Percentiles rank a stretch among this genome's conserved stretches.
Conservation (phyloP, 345 rosid species). For the Lagerstroemia speciosa region DNA sequence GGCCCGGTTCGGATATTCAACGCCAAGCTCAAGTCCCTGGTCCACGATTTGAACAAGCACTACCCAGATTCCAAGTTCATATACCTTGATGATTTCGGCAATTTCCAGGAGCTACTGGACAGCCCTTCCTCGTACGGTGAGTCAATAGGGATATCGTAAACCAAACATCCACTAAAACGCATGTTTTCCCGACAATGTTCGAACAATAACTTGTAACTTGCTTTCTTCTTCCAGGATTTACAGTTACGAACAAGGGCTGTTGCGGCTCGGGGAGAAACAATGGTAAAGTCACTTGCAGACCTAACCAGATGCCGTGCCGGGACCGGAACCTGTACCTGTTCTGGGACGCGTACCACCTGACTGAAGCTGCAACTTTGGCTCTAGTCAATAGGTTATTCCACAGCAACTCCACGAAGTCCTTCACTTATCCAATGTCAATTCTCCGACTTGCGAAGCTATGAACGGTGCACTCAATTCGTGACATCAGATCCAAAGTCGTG, state of each 20-base stretch:
- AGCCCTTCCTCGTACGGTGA: neutral
- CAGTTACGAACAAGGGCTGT: slow-evolving; percentile 11
- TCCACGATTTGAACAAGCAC: slow-evolving; percentile 31
- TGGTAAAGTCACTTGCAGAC: slow-evolving; percentile 20
- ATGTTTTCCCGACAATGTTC: neutral
- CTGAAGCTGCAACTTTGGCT: slow-evolving; percentile 19
- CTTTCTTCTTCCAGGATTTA: slow-evolving; percentile 11
- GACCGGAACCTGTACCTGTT: slow-evolving; percentile 19
- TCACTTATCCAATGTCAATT: slow-evolving; percentile 21
- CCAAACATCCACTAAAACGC: neutral
- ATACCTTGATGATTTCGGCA: slow-evolving; percentile 11
- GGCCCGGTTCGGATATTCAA: slow-evolving; percentile 43
- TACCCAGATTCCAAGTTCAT: slow-evolving; percentile 36
- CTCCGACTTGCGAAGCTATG: slow-evolving; percentile 12
- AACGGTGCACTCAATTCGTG: neutral
- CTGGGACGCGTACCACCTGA: slow-evolving; percentile 39
- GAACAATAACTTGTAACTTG: neutral
- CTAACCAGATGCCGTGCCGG: slow-evolving; percentile 18
- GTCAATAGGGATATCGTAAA: neutral
- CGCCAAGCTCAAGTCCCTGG: slow-evolving; percentile 33
- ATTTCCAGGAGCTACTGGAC: neutral
- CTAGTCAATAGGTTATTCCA: slow-evolving; percentile 15
- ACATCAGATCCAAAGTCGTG: neutral
- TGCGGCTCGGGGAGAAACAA: slow-evolving; percentile 20
- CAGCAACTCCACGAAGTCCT: slow-evolving; percentile 8